These are phyloP conservation scores for Tremella fuciformis DNA, from an alignment of 768 basidiomycete species.

Conservation along the genomic window DNA sequence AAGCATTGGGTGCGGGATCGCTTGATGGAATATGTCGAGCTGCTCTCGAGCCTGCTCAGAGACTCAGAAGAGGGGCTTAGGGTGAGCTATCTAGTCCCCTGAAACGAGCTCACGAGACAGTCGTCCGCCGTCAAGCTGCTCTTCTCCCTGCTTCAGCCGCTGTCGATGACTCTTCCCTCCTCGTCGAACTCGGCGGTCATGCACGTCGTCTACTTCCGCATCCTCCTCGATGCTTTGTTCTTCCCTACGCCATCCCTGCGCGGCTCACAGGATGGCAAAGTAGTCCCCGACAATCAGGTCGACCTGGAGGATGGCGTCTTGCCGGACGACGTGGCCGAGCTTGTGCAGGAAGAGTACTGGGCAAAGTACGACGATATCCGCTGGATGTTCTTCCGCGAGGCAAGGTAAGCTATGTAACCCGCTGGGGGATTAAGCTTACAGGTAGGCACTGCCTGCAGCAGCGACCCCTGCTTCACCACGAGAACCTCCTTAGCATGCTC, in stretches of 20 bases:
- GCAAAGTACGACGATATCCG: constrained; percentile 51
- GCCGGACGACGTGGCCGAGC: constrained; percentile 42
- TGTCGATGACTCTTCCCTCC: constrained; percentile 28
- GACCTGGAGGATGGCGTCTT: constrained; percentile 36
- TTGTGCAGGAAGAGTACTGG: constrained; percentile 42
- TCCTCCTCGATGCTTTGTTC: constrained; percentile 25
- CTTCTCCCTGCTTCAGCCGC: constrained; percentile 35
- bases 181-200: constrained; percentile 24
- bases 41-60: constrained; percentile 67
- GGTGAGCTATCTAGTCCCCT: constrained; percentile 56
- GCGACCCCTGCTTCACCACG: constrained; percentile 13
- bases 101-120: constrained; percentile 15
- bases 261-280: constrained; percentile 33
- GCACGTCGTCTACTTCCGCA: constrained; percentile 38
- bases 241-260: constrained; percentile 33
- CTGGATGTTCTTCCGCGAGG: constrained; percentile 50
- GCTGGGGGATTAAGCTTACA: constrained; percentile 12
- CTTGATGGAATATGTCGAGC: constrained; percentile 66
- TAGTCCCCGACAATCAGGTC: constrained; percentile 35
- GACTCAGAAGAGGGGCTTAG: constrained; percentile 72
- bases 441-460: constrained; percentile 5
- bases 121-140: constrained; percentile 37
- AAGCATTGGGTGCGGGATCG: constrained; percentile 69
- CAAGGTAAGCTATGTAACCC: constrained; percentile 31
- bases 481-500: constrained; percentile 39